Conservation (phyloP, 805 yeast species). For the Saturnispora sekii region DNA sequence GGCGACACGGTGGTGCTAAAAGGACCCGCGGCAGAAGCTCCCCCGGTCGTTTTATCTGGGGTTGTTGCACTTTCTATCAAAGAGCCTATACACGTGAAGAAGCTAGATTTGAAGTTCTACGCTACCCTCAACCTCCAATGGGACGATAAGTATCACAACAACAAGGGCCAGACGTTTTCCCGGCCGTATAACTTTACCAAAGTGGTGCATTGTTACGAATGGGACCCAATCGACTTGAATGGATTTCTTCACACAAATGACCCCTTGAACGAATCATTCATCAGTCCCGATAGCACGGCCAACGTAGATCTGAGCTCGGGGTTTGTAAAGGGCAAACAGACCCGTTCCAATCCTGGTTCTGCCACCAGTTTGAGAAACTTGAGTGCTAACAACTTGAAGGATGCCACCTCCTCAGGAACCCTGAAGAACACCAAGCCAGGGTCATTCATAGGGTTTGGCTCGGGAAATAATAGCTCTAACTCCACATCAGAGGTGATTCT, state of each 20-base stretch:
- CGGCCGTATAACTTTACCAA: slow-evolving; percentile 47
- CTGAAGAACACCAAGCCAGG: slow-evolving; percentile 5
- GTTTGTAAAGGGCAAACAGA: slow-evolving; percentile 25
- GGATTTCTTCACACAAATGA: slow-evolving; percentile 20
- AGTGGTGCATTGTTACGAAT: slow-evolving; percentile 61
- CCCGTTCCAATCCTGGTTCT: slow-evolving; percentile 32
- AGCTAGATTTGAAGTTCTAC: slow-evolving; percentile 51
- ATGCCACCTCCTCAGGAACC: slow-evolving; percentile 8
- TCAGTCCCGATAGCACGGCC: slow-evolving; percentile 2
- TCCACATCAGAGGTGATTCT: slow-evolving; percentile 27
- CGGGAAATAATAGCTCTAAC: neutral
- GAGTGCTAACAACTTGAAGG: slow-evolving; percentile 34
- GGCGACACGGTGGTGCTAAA: slow-evolving; percentile 73
- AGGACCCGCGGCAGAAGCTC: slow-evolving; percentile 70
- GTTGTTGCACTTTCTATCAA: slow-evolving; percentile 62
- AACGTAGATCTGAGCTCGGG: slow-evolving; percentile 8
- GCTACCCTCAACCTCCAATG: slow-evolving; percentile 62
- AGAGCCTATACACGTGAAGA: slow-evolving; percentile 66
- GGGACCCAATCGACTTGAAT: slow-evolving; percentile 63
- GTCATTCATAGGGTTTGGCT: slow-evolving; percentile 3
- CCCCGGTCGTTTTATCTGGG: slow-evolving; percentile 69
- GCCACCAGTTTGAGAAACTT: slow-evolving; percentile 31
- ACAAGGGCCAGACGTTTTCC: slow-evolving; percentile 32
- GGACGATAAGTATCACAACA: slow-evolving; percentile 42
- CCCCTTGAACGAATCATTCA: slow-evolving; percentile 16